Percentiles rank a stretch among this genome's conserved stretches.
Evolutionary conservation across 768 basidiomycete species (phyloP).

Genomic region (Leccinum ochraceum): DNA sequence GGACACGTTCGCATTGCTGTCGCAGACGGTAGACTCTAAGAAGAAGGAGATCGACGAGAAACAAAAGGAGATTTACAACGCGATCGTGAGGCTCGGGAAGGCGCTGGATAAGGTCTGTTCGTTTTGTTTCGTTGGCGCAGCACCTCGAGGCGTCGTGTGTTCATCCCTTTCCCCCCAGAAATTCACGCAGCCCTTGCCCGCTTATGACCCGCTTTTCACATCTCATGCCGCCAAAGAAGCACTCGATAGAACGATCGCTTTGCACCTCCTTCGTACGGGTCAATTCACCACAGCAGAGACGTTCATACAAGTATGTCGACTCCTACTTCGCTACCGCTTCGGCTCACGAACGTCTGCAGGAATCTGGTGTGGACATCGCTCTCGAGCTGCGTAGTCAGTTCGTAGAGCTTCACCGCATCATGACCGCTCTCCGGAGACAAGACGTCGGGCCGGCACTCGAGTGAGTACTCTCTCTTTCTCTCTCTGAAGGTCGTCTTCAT

Average conservation of each 20-base stretch:
- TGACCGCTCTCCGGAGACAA: constrained; percentile 62
- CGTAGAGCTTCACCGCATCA: constrained; percentile 68
- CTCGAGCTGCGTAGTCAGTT: constrained; percentile 56
- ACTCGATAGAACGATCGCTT: constrained; percentile 67
- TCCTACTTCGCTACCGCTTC: constrained; percentile 2
- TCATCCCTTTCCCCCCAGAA: constrained; percentile 43
- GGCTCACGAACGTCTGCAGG: constrained; percentile 42
- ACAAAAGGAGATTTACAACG: constrained; percentile 85
- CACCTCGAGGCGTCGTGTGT: background rate
- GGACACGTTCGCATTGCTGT: constrained; percentile 50
- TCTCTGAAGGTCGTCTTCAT: background rate
- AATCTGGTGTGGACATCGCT: constrained; percentile 61
- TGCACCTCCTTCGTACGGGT: constrained; percentile 80
- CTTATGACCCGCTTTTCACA: constrained; percentile 66
- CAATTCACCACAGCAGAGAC: constrained; percentile 76
- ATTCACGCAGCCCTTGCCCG: constrained; percentile 60
- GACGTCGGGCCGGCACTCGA: constrained; percentile 77
- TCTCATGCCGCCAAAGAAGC: constrained; percentile 59
- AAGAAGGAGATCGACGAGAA: constrained; percentile 88
- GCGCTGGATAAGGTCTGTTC: constrained; percentile 80
- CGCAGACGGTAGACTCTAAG: constrained; percentile 59
- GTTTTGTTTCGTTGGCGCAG: background rate
- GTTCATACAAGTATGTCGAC: constrained; percentile 61
- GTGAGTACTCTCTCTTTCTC: constrained; percentile 43
- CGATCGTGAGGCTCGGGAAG: constrained; percentile 79